These are phyloP conservation scores for Mortierella sp. DNA, from an alignment of 371 early-diverging fungal genomes.

Conservation along the genomic window DNA sequence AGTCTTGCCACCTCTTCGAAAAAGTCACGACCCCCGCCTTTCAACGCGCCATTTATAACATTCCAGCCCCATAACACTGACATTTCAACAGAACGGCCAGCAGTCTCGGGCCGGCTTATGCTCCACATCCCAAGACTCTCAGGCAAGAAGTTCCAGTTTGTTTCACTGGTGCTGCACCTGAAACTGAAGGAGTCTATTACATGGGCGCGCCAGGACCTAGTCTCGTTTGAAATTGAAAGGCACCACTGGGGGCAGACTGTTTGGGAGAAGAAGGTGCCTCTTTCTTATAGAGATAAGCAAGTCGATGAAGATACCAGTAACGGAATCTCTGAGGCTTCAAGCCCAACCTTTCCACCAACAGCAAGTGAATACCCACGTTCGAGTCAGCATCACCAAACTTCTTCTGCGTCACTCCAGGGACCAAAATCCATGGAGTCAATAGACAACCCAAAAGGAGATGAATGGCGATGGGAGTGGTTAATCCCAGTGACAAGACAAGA, in stretches of 20 bases:
- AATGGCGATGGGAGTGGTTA: constrained; percentile 17
- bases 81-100: constrained; percentile 10
- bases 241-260: constrained; percentile 6
- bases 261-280: constrained; percentile 2
- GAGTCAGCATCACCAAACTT: too few relatives aligned
- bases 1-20: neutral
- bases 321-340: neutral
- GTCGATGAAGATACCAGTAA: constrained; percentile 2
- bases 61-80: constrained; percentile 10
- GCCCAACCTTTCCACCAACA: neutral
- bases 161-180: constrained; percentile 6
- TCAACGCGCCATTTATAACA: neutral
- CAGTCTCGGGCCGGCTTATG: constrained; percentile 7
- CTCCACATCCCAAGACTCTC: constrained; percentile 7
- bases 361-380: neutral
- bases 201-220: constrained; percentile 11
- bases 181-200: constrained; percentile 8
- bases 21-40: neutral
- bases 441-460: neutral
- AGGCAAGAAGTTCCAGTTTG: constrained; percentile 10
- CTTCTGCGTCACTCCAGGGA: too few relatives aligned
- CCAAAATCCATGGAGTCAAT: too few relatives aligned
- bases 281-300: constrained; percentile 7
- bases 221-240: constrained; percentile 9
- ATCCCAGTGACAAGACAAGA: constrained; percentile 11